phyloP scores from a whole-genome alignment of 2,329 filamentous ascomycete species.

The Arthroderma sp. region DNA sequence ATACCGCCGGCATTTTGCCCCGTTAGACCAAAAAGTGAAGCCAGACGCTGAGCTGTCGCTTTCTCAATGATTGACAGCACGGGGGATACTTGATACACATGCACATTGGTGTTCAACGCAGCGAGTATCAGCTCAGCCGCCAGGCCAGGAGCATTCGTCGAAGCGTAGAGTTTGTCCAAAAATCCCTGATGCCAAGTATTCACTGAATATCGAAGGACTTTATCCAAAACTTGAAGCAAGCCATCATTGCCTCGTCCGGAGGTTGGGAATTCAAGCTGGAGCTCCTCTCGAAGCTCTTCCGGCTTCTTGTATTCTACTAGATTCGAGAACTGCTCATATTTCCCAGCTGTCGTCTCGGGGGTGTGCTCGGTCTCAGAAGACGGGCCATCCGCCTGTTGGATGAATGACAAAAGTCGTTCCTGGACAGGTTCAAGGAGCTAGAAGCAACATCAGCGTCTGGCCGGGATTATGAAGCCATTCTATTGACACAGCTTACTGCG shows the following conservation, averaged over 20 bases:
- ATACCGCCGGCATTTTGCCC: constrained; percentile 59
- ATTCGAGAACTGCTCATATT: constrained; percentile 38
- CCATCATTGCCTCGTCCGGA: constrained; percentile 56
- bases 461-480: neutral
- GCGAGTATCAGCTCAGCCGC: constrained; percentile 74
- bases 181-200: constrained; percentile 99
- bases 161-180: constrained; percentile 87
- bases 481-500: neutral
- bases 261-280: constrained; percentile 39
- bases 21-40: constrained; percentile 60
- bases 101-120: constrained; percentile 81
- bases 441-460: neutral
- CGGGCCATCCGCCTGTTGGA: constrained; percentile 27
- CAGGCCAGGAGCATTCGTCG: constrained; percentile 75
- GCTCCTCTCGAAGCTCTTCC: constrained; percentile 43
- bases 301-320: constrained; percentile 52
- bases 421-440: constrained; percentile 30
- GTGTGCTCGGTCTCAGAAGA: constrained; percentile 29
- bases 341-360: constrained; percentile 46
- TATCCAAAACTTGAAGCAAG: constrained; percentile 55
- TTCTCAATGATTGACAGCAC: constrained; percentile 82
- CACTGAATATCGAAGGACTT: constrained; percentile 71
- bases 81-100: constrained; percentile 89
- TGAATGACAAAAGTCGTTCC: constrained; percentile 33
- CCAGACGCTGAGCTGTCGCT: constrained; percentile 58